A percentile compares a stretch with the other conserved stretches of the same genome.
phyloP scores from a whole-genome alignment of 495 filamentous ascomycete genomes.

The Melanomma pulvis-pyrius region DNA sequence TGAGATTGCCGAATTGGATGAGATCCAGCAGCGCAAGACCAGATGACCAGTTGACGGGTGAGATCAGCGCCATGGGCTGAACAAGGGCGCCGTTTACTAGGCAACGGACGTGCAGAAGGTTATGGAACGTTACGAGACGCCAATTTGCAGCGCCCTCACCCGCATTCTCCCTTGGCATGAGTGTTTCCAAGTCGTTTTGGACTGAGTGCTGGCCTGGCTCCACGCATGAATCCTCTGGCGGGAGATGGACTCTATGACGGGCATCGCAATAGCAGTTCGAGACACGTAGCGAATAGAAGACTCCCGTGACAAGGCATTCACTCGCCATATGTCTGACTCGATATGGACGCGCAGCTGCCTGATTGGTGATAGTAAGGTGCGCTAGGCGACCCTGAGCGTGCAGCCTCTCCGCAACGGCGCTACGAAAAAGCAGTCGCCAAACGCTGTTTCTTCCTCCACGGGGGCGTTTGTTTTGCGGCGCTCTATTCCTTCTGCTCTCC shows the following conservation, averaged over 20 bases:
- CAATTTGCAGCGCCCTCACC: not conserved
- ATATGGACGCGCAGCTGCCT: constrained; percentile 11
- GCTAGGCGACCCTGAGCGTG: constrained; percentile 16
- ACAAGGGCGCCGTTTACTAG: constrained; percentile 2
- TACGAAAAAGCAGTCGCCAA: constrained; percentile 12
- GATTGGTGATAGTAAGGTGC: constrained; percentile 7
- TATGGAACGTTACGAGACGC: not conserved
- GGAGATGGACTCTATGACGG: constrained; percentile 7
- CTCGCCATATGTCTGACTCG: constrained; percentile 11
- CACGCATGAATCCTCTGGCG: not conserved
- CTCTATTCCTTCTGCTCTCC: constrained; percentile 1
- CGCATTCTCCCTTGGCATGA: not conserved
- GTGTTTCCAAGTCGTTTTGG: not conserved
- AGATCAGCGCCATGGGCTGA: not conserved
- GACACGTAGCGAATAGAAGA: not conserved
- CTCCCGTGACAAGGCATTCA: constrained; percentile 16
- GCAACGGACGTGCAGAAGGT: constrained; percentile 10
- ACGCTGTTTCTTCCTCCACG: constrained; percentile 7
- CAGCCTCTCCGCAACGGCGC: not conserved
- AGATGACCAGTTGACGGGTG: constrained; percentile 2
- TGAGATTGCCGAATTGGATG: constrained; percentile 64
- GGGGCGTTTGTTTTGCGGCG: constrained; percentile 13
- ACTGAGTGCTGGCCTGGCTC: not conserved
- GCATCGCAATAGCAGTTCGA: constrained; percentile 6
- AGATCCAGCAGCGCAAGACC: constrained; percentile 39